Percentiles rank a stretch among this genome's conserved stretches.
These are phyloP conservation scores for Epichloe sibirici DNA, from an alignment of 2,329 filamentous ascomycete genomes.

Conservation along the genomic window DNA sequence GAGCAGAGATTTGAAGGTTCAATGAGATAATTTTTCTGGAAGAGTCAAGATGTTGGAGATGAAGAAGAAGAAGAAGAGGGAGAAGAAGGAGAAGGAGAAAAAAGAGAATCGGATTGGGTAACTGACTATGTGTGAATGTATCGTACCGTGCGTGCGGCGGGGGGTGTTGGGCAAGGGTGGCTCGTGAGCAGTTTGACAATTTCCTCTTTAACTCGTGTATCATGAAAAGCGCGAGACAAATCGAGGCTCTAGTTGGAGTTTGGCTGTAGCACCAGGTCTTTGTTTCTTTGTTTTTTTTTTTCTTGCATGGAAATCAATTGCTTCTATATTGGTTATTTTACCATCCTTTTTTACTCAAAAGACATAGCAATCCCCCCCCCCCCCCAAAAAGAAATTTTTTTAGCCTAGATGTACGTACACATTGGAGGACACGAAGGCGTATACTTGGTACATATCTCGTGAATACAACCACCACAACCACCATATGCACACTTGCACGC, in stretches of 20 bases:
- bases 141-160: neutral
- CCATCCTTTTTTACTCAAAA: neutral
- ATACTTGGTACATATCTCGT: neutral
- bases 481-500: neutral
- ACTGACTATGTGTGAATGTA: neutral
- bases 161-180: neutral
- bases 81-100: neutral
- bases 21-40: neutral
- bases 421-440: neutral
- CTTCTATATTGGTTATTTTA: neutral
- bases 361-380: neutral
- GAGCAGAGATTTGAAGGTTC: conserved; percentile 5
- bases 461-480: neutral
- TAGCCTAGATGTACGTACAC: neutral
- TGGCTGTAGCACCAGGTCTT: neutral
- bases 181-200: neutral
- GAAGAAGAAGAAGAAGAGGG: neutral
- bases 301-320: neutral
- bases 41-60: neutral
- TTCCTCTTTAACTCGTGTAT: neutral
- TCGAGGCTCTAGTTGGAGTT: neutral
- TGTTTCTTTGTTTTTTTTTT: neutral
- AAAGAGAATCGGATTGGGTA: neutral
- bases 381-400: neutral
- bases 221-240: neutral